Conservation (phyloP, 2,329 filamentous ascomycete species). For the Aspergillus quadricinctus region DNA sequence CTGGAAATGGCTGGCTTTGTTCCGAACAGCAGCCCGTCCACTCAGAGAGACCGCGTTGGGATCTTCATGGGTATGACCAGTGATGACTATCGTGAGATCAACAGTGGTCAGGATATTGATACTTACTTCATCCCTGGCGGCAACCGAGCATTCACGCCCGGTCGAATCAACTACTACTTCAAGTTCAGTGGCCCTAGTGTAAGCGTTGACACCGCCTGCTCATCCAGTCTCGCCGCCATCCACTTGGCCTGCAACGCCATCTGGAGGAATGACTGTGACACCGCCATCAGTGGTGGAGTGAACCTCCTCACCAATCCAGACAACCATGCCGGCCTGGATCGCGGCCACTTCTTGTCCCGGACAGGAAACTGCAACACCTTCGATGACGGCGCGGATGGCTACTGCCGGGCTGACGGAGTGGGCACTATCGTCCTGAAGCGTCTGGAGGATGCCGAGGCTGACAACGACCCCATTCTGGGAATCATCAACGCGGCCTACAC, state of each 20-base stretch:
- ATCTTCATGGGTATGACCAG: conserved; percentile 70
- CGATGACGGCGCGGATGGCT: conserved; percentile 49
- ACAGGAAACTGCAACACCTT: conserved; percentile 48
- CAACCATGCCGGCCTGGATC: conserved; percentile 67
- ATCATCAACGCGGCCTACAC: conserved; percentile 40
- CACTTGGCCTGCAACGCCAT: conserved; percentile 69
- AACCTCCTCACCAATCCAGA: conserved; percentile 71
- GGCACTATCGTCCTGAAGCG: conserved; percentile 49
- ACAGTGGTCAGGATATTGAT: conserved; percentile 65
- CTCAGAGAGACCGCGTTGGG: conserved; percentile 58
- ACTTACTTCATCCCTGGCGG: conserved; percentile 62
- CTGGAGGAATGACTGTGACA: conserved; percentile 71
- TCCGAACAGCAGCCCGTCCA: conserved; percentile 60
- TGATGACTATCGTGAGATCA: conserved; percentile 65
- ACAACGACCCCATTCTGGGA: conserved; percentile 42
- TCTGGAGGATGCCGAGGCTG: conserved; percentile 46
- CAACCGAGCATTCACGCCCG: conserved; percentile 55
- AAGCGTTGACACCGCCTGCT: conserved; percentile 70
- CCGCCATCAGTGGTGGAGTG: conserved; percentile 70
- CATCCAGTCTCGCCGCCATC: conserved; percentile 66
- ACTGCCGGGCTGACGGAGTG: conserved; percentile 50
- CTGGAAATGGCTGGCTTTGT: conserved; percentile 19
- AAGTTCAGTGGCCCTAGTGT: conserved; percentile 69
- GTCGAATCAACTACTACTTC: conserved; percentile 71
- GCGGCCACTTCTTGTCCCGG: conserved; percentile 33